Evolutionary conservation across 164 flowering plant species (phyloP).

Genomic region (Nymphaea colorata): DNA sequence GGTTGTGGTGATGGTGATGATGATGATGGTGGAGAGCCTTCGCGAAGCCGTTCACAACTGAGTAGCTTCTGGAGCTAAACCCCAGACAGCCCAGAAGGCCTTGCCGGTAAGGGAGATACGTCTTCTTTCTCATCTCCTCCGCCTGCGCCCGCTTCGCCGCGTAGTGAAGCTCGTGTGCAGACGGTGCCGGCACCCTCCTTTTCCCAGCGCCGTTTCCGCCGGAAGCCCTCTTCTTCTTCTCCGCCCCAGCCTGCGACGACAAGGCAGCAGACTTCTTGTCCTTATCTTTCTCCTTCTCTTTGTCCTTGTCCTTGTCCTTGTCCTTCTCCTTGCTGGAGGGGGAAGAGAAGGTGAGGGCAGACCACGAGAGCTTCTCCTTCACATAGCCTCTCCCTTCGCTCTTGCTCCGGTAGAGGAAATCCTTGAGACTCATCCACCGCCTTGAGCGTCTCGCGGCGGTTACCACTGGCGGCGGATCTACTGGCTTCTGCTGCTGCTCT

Average conservation of each 20-base stretch:
- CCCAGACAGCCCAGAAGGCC: constrained; percentile 43
- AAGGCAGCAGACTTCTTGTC: neutral
- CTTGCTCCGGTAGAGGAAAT: constrained; percentile 35
- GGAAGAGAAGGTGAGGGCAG: constrained; percentile 14
- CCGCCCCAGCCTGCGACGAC: neutral
- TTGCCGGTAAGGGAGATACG: constrained; percentile 43
- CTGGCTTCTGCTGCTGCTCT: neutral
- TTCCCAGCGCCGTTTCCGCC: constrained; percentile 9
- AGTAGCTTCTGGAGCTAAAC: constrained; percentile 27
- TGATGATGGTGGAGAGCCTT: constrained; percentile 11
- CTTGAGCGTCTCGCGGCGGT: neutral
- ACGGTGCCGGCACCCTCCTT: constrained; percentile 23
- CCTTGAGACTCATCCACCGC: constrained; percentile 14
- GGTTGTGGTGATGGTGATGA: neutral
- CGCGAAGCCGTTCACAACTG: constrained; percentile 23
- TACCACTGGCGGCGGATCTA: neutral
- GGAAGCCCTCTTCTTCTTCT: neutral
- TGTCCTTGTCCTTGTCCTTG: constrained; percentile 7
- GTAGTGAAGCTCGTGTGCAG: constrained; percentile 43
- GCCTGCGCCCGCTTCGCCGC: constrained; percentile 45
- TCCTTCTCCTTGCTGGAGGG: neutral
- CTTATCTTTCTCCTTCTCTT: neutral
- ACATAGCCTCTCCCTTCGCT: constrained; percentile 35
- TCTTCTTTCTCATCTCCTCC: constrained; percentile 59
- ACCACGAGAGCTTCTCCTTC: constrained; percentile 26